A percentile compares a stretch with the other conserved stretches of the same genome.
Conservation (phyloP, 2,329 filamentous ascomycete species). For the Fusarium sp. region DNA sequence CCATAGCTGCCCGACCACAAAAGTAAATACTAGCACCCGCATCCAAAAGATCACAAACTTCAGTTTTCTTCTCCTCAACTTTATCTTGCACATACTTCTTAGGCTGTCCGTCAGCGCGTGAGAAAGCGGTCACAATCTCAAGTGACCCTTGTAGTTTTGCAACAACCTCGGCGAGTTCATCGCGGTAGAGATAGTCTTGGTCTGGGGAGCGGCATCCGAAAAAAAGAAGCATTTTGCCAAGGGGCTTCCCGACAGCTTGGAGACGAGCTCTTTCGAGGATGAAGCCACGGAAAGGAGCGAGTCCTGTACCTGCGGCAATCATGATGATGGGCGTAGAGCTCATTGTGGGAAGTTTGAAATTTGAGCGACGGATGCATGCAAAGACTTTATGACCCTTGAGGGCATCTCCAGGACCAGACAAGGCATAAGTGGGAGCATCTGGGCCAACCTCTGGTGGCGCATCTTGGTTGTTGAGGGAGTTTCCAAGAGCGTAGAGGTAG, state of each 20-base stretch:
- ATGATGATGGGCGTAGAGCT: constrained; percentile 62
- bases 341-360: constrained; percentile 59
- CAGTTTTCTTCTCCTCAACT: constrained; percentile 48
- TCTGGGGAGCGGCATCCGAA: constrained; percentile 67
- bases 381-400: constrained; percentile 37
- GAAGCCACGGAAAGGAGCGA: constrained; percentile 56
- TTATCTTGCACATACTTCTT: constrained; percentile 55
- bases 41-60: constrained; percentile 48
- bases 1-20: constrained; percentile 56
- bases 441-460: neutral
- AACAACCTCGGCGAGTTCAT: constrained; percentile 48
- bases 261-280: constrained; percentile 42
- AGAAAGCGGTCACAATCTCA: constrained; percentile 39
- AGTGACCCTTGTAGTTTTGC: constrained; percentile 24
- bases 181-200: constrained; percentile 67
- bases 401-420: constrained; percentile 30
- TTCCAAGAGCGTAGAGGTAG: constrained; percentile 43
- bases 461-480: constrained; percentile 10
- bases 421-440: constrained; percentile 13
- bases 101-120: constrained; percentile 13
- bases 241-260: constrained; percentile 34
- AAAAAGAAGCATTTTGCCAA: constrained; percentile 58
- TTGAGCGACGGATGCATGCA: constrained; percentile 47
- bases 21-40: constrained; percentile 55
- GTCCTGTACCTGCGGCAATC: constrained; percentile 62